A percentile compares a stretch with the other conserved stretches of the same genome.
Conservation (phyloP, 1,284 basidiomycete species). For the Prillingera fragicola region DNA sequence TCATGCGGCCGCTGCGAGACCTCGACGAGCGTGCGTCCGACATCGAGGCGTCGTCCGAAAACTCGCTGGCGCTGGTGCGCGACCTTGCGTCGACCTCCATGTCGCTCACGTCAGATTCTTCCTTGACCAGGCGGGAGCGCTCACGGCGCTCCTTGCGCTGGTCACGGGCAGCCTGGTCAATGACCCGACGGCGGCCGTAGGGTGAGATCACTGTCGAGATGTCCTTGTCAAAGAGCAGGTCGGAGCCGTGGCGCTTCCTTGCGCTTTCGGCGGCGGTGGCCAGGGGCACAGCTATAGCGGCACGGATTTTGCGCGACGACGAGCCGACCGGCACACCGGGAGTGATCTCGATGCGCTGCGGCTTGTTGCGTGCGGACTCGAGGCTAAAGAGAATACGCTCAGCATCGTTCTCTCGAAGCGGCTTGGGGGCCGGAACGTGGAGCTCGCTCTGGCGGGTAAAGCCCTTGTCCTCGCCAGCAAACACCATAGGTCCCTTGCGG, state of each 20-base stretch:
- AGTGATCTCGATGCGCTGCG: conserved; percentile 17
- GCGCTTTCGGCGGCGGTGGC: conserved; percentile 36
- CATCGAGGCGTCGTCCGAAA: no score
- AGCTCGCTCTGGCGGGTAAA: conserved; percentile 40
- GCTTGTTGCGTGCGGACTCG: conserved; percentile 39
- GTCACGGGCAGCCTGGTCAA: conserved; percentile 28
- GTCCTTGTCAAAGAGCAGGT: conserved; percentile 21
- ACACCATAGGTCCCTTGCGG: conserved; percentile 43
- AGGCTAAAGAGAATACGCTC: conserved; percentile 45
- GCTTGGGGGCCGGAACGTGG: conserved; percentile 23
- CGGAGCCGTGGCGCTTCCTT: conserved; percentile 12
- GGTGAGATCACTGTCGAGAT: conserved; percentile 45
- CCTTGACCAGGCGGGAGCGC: neutral
- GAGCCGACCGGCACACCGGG: conserved; percentile 29
- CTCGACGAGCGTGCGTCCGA: conserved; percentile 3
- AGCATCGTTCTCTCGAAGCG: conserved; percentile 38
- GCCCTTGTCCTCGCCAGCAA: conserved; percentile 34
- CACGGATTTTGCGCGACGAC: conserved; percentile 36
- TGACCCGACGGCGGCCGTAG: conserved; percentile 39
- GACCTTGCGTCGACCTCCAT: conserved; percentile 15
- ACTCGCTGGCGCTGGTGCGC: neutral
- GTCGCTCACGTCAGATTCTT: conserved; percentile 9
- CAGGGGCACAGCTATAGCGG: conserved; percentile 42
- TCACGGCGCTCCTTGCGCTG: conserved; percentile 16
- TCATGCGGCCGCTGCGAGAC: conserved; percentile 4